Evolutionary conservation across 805 yeast species (phyloP).

Genomic region (Candida easanensis): DNA sequence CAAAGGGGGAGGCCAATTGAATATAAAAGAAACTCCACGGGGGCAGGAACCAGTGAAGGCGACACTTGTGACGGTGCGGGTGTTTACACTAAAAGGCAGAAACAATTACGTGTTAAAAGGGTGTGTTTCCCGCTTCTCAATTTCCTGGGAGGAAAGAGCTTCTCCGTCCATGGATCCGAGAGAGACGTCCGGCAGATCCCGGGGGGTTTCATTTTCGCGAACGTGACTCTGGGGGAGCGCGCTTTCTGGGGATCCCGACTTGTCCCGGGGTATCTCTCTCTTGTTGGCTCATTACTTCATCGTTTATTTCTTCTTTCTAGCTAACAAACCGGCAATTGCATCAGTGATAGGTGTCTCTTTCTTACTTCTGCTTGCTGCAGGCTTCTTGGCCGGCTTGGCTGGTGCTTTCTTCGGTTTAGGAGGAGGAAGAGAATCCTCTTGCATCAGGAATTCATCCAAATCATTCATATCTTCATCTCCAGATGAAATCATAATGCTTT

Average conservation of each 20-base stretch:
- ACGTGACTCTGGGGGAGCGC: too few species aligned
- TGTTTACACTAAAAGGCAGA: too few species aligned
- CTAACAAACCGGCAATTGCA: slow-evolving; percentile 7
- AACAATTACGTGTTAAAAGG: too few species aligned
- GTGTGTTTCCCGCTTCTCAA: too few species aligned
- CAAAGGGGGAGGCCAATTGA: too few species aligned
- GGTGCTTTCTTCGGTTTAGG: slow-evolving; percentile 1
- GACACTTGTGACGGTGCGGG: too few species aligned
- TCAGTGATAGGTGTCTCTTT: slow-evolving; percentile 4
- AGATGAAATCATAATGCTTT: slow-evolving; percentile 5
- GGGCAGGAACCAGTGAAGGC: too few species aligned
- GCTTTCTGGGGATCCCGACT: too few species aligned
- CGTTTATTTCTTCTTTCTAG: slow-evolving; percentile 8
- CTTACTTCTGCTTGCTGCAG: neutral
- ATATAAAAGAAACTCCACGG: too few species aligned
- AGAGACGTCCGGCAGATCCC: neutral
- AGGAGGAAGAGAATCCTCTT: neutral
- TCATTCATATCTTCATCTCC: neutral
- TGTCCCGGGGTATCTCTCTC: too few species aligned
- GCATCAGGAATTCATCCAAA: neutral
- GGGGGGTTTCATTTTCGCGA: neutral
- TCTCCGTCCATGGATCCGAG: slow-evolving; percentile 1
- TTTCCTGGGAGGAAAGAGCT: neutral
- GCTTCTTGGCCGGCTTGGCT: neutral
- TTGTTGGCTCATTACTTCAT: neutral